phyloP scores from a whole-genome alignment of 2,329 filamentous ascomycete genomes.

The Cercospora zeina region DNA sequence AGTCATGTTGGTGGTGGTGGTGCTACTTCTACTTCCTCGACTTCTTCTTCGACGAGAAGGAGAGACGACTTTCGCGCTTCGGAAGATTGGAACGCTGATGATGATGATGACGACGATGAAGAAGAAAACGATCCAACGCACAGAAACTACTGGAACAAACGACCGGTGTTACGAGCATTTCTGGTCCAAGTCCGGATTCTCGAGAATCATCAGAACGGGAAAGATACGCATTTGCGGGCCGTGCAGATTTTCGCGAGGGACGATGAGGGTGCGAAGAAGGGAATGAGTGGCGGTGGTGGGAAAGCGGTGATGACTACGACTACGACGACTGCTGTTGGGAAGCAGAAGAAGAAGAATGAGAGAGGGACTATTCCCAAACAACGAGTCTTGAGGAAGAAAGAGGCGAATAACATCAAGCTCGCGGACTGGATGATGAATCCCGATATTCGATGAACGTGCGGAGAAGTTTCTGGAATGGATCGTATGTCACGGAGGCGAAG shows the following conservation, averaged over 20 bases:
- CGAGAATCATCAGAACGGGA: slow-evolving; percentile 98
- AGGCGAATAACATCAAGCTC: slow-evolving; percentile 38
- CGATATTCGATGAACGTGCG: slow-evolving; percentile 37
- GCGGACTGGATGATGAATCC: slow-evolving; percentile 42
- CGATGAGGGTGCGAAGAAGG: slow-evolving; percentile 29
- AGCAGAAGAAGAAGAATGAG: slow-evolving; percentile 1
- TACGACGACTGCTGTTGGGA: not conserved
- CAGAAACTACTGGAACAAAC: slow-evolving; percentile 51
- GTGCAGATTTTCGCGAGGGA: slow-evolving; percentile 75
- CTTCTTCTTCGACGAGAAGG: not conserved
- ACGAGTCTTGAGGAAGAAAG: slow-evolving; percentile 7
- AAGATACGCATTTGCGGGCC: slow-evolving; percentile 94
- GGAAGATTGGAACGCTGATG: slow-evolving; percentile 41
- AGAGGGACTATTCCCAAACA: not conserved
- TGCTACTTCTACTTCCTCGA: not conserved
- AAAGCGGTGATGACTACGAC: not conserved
- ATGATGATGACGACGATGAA: slow-evolving; percentile 37
- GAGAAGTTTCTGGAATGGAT: not conserved
- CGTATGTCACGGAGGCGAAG: not conserved
- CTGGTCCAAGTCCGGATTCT: slow-evolving; percentile 86
- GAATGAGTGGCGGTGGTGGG: not conserved
- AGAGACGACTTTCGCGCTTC: not conserved
- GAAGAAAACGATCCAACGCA: slow-evolving; percentile 37
- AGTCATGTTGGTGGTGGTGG: slow-evolving; percentile 54
- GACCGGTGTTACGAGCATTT: slow-evolving; percentile 78